These are phyloP conservation scores for Penicillium palitans DNA, from an alignment of 2,329 filamentous ascomycete species.

Conservation along the genomic window DNA sequence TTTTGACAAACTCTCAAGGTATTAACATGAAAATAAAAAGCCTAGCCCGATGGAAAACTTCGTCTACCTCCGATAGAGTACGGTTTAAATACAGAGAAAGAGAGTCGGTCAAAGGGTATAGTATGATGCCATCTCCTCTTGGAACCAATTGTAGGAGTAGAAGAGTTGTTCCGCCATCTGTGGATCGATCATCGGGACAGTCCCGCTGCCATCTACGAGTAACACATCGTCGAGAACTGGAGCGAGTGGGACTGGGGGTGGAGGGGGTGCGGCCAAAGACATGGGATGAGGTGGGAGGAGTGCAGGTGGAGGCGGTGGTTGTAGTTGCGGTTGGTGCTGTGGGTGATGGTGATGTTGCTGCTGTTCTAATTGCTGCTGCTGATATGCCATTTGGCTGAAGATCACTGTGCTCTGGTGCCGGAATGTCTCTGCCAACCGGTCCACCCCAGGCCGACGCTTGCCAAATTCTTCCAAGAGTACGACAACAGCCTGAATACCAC, in stretches of 20 bases:
- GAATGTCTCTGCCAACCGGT: conserved; percentile 40
- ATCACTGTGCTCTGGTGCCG: conserved; percentile 41
- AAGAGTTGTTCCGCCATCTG: conserved; percentile 40
- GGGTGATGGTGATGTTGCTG: conserved; percentile 22
- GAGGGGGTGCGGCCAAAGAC: conserved; percentile 22
- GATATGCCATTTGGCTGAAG: conserved; percentile 40
- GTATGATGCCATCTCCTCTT: conserved; percentile 42
- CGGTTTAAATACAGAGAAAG: conserved; percentile 4
- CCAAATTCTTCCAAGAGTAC: conserved; percentile 42
- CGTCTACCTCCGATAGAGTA: conserved; percentile 6
- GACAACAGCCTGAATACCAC: conserved; percentile 39
- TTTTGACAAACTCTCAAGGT: neutral
- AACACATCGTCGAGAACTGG: conserved; percentile 39
- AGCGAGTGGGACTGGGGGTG: conserved; percentile 32
- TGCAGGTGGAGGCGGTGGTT: conserved; percentile 10
- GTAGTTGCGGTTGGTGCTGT: conserved; percentile 17
- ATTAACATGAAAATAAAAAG: conserved; percentile 1
- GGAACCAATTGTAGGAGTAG: conserved; percentile 43
- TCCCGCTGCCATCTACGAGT: conserved; percentile 34
- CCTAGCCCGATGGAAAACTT: neutral
- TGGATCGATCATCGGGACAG: conserved; percentile 36
- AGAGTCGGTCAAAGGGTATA: conserved; percentile 37
- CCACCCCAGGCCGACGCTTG: conserved; percentile 39
- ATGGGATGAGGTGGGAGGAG: conserved; percentile 22
- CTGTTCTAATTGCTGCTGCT: conserved; percentile 32